phyloP scores from a whole-genome alignment of 2,329 filamentous ascomycete genomes.

The Cordyceps fumosorosea region DNA sequence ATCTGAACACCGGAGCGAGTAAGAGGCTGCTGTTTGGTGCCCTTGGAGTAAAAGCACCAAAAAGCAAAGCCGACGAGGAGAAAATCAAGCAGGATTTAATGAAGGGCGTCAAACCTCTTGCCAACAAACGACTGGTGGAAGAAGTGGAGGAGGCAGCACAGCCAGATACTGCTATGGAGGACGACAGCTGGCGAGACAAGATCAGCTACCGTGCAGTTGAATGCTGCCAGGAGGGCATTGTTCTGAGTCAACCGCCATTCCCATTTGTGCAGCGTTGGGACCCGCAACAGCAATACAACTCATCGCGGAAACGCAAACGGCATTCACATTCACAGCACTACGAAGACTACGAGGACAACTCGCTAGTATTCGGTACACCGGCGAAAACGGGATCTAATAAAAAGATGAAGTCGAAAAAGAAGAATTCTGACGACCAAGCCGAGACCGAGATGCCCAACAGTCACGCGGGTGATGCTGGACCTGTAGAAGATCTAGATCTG shows the following conservation, averaged over 20 bases:
- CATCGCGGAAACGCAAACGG: slow-evolving; percentile 44
- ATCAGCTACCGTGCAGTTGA: slow-evolving; percentile 76
- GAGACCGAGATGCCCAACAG: background rate
- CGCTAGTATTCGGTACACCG: slow-evolving; percentile 3
- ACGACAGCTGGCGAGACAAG: slow-evolving; percentile 66
- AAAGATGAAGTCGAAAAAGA: slow-evolving; percentile 33
- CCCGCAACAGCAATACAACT: slow-evolving; percentile 52
- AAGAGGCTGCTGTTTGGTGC: slow-evolving; percentile 66
- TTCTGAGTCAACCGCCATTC: slow-evolving; percentile 73
- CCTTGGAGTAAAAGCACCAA: slow-evolving; percentile 62
- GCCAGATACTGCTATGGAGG: slow-evolving; percentile 25
- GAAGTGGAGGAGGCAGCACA: slow-evolving; percentile 16
- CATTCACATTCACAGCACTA: slow-evolving; percentile 31
- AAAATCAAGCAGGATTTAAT: slow-evolving; percentile 53
- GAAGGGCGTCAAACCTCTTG: slow-evolving; percentile 40
- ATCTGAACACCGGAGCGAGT: slow-evolving; percentile 49
- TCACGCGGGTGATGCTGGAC: slow-evolving; percentile 26
- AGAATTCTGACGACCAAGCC: slow-evolving; percentile 18
- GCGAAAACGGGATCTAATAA: slow-evolving; percentile 12
- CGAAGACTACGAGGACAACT: slow-evolving; percentile 25
- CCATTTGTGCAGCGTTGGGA: slow-evolving; percentile 91
- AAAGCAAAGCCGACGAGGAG: slow-evolving; percentile 61
- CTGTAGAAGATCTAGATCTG: slow-evolving; percentile 58
- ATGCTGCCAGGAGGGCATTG: slow-evolving; percentile 64
- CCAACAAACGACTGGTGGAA: slow-evolving; percentile 28